Conservation (phyloP, 2,329 filamentous ascomycete species). For the Stagonosporopsis cucurbitacearum region DNA sequence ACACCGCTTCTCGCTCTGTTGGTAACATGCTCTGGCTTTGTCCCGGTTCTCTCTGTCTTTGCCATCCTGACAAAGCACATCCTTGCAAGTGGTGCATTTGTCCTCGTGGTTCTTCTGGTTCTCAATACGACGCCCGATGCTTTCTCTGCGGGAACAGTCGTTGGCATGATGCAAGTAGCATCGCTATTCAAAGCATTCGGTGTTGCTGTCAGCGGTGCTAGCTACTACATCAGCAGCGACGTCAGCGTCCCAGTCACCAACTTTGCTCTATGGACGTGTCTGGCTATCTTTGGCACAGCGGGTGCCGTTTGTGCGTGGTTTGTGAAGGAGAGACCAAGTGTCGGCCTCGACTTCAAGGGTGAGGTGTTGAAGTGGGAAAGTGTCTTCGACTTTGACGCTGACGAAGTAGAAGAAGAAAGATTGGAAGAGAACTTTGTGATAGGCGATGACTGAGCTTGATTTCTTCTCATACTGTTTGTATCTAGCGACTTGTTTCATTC, state of each 20-base stretch:
- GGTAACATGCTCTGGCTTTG: conserved; percentile 43
- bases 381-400: conserved; percentile 53
- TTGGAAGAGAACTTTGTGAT: conserved; percentile 10
- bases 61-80: conserved; percentile 54
- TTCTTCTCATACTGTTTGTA: conserved; percentile 3
- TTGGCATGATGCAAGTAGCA: conserved; percentile 57
- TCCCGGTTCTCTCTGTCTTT: conserved; percentile 47
- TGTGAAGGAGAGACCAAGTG: conserved; percentile 53
- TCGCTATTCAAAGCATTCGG: conserved; percentile 56
- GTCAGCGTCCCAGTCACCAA: conserved; percentile 53
- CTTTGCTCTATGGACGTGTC: conserved; percentile 53
- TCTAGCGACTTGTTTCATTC: neutral
- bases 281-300: conserved; percentile 49
- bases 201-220: conserved; percentile 54
- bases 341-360: conserved; percentile 53
- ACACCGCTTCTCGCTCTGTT: conserved; percentile 50
- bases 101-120: conserved; percentile 55
- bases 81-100: conserved; percentile 51
- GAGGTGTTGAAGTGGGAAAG: conserved; percentile 55
- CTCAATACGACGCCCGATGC: conserved; percentile 57
- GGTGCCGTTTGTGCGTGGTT: conserved; percentile 55
- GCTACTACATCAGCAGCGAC: conserved; percentile 55
- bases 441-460: conserved; percentile 9
- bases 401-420: conserved; percentile 27
- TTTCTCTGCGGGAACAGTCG: conserved; percentile 54